Evolutionary conservation across 768 basidiomycete genomes (phyloP).

Genomic region (Naganishia friedmannii): DNA sequence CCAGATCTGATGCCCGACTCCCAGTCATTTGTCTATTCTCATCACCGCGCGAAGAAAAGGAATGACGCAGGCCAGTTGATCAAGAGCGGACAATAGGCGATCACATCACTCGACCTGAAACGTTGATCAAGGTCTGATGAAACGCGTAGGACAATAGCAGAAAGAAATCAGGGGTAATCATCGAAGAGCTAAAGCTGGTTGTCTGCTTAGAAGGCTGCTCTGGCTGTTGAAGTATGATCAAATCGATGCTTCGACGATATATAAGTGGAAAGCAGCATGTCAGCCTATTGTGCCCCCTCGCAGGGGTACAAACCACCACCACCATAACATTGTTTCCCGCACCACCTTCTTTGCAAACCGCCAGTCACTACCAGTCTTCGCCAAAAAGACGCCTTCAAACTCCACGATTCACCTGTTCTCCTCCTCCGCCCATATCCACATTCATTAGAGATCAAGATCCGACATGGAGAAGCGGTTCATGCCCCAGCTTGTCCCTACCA

Average conservation of each 20-base stretch:
- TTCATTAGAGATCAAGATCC: not conserved
- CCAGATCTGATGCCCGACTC: too few species aligned
- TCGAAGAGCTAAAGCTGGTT: too few species aligned
- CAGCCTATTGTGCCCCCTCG: not conserved
- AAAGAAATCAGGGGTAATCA: too few species aligned
- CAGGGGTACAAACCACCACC: not conserved
- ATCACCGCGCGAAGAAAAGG: too few species aligned
- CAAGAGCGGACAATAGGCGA: constrained; percentile 3
- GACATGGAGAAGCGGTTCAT: constrained; percentile 17
- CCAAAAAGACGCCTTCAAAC: too few species aligned
- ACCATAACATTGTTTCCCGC: not conserved
- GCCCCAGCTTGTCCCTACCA: constrained; percentile 9
- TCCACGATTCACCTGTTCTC: not conserved
- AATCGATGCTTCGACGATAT: not conserved
- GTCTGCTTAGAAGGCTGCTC: not conserved
- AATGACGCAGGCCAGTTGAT: too few species aligned
- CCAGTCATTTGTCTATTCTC: too few species aligned
- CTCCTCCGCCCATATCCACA: not conserved
- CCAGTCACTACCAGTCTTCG: not conserved
- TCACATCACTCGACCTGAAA: not conserved
- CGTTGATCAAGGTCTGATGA: not conserved
- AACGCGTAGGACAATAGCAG: constrained; percentile 7
- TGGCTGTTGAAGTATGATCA: not conserved
- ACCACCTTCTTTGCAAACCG: not conserved
- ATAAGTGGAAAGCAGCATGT: not conserved